phyloP scores from a whole-genome alignment of 345 rosid genomes.

The Lumnitzera littorea region DNA sequence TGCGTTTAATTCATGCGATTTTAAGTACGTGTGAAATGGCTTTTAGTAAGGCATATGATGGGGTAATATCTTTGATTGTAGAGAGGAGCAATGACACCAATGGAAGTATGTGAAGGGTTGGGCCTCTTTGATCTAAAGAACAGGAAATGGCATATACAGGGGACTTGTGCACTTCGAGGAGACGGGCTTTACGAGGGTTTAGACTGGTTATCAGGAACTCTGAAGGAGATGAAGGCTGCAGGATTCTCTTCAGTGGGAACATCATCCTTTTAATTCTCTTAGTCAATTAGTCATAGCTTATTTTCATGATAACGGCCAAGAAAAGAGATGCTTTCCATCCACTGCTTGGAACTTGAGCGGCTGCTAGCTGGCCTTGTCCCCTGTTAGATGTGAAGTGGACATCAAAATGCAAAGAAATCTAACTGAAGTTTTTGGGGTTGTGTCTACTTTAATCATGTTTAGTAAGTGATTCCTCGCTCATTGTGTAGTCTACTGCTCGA shows the following conservation, averaged over 20 bases:
- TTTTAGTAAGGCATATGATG: neutral
- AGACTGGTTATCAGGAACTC: slow-evolving; percentile 83
- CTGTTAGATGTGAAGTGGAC: too few species aligned
- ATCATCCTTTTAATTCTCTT: slow-evolving; percentile 48
- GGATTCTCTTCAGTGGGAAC: slow-evolving; percentile 84
- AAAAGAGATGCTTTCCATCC: too few species aligned
- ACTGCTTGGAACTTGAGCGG: too few species aligned
- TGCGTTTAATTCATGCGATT: neutral
- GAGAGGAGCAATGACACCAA: slow-evolving; percentile 99
- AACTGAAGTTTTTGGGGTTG: too few species aligned
- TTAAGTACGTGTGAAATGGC: neutral
- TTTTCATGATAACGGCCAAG: too few species aligned
- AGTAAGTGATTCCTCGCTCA: too few species aligned
- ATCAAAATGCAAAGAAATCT: too few species aligned
- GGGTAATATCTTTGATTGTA: slow-evolving; percentile 14
- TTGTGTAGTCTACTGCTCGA: too few species aligned
- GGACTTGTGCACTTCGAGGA: slow-evolving; percentile 91
- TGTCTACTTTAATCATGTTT: too few species aligned
- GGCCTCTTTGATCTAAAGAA: slow-evolving; percentile 89
- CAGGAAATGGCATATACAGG: slow-evolving; percentile 99
- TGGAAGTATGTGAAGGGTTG: slow-evolving; percentile 87
- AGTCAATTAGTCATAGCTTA: slow-evolving; percentile 16
- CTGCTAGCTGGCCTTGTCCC: too few species aligned
- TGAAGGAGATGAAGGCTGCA: slow-evolving; percentile 84
- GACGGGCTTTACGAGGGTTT: slow-evolving; percentile 98